phyloP scores from a whole-genome alignment of 2,329 filamentous ascomycete genomes.

The Erysiphe pulchra region DNA sequence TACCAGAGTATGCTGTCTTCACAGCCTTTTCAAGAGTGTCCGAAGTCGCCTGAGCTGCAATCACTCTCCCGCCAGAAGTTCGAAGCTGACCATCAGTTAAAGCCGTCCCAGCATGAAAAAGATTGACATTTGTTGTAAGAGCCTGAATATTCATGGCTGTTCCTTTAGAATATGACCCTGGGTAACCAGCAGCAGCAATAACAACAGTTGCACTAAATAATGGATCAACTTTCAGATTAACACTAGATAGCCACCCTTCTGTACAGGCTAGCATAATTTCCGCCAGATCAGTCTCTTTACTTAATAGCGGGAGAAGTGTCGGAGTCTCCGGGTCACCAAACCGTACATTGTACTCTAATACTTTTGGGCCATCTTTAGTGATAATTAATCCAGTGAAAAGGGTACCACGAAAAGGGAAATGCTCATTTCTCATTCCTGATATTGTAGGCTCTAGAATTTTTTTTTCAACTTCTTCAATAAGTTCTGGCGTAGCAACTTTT shows the following conservation, averaged over 20 bases:
- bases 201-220: constrained; percentile 63
- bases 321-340: constrained; percentile 87
- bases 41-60: constrained; percentile 66
- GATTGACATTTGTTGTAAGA: constrained; percentile 28
- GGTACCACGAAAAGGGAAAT: constrained; percentile 45
- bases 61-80: constrained; percentile 72
- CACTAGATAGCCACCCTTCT: constrained; percentile 43
- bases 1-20: constrained; percentile 42
- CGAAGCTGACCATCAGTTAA: constrained; percentile 36
- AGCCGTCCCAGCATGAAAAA: constrained; percentile 85
- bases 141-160: constrained; percentile 26
- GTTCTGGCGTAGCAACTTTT: constrained; percentile 18
- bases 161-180: constrained; percentile 62
- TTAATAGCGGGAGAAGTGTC: constrained; percentile 57
- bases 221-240: constrained; percentile 38
- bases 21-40: constrained; percentile 60
- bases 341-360: constrained; percentile 79
- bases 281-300: constrained; percentile 55
- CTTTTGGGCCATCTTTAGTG: constrained; percentile 53
- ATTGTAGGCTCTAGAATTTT: constrained; percentile 78
- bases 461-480: constrained; percentile 54
- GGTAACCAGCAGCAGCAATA: constrained; percentile 81
- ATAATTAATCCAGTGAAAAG: constrained; percentile 90
- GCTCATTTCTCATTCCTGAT: constrained; percentile 63
- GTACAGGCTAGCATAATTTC: constrained; percentile 73